Evolutionary conservation across 2,329 filamentous ascomycete species (phyloP), one percentile per base, ranked within the genome.

Genomic region (Fusarium nematophilum): DNA sequence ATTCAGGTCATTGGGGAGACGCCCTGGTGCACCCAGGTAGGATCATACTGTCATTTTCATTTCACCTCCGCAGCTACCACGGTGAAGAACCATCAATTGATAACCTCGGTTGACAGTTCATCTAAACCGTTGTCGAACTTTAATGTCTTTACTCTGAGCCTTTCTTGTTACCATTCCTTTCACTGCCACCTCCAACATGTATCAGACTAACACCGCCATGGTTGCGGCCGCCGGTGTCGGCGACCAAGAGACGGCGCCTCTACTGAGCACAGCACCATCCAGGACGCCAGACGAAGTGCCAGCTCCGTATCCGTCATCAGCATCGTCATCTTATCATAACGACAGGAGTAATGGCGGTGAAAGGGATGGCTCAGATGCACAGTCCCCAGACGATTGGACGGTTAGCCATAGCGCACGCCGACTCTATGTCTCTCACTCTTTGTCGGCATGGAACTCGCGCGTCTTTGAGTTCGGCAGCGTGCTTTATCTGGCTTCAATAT

Each of bases 401-500:
- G 33, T 69, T 3, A 36, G 18, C 14, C 58, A 67, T 5, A 68
- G 63, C 51, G 58, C 66, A 8, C 59, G 61, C 1, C 59, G 75
- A 1, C 77, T 89, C 6, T 89, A 87, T 66, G 67, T 77, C 1
- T 89, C 86, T 0, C 86, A 89, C 61, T 81, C 83, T 46, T 75
- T 89, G 1, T 89, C 86, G 5, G 83, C 86, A 42, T 88, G 84
- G 84, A 89, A 88, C 70, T 84, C 85, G 0, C 82, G 86, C 15
- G 74, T 86, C 50, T 89, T 89, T 59, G 86, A 89, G 67, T 88
- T 88, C 51, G 86, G 80, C 25, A 81, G 84, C 6, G 83, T 88
- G 5, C 75, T 88, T 6, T 88, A 83, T 70, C 76, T 88, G 9
- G 83, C 84, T 0, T 72, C 78, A 1, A 79, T 85, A 38, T 88